Conservation (phyloP, 305 asterid species). For the Salvia sclarea region DNA sequence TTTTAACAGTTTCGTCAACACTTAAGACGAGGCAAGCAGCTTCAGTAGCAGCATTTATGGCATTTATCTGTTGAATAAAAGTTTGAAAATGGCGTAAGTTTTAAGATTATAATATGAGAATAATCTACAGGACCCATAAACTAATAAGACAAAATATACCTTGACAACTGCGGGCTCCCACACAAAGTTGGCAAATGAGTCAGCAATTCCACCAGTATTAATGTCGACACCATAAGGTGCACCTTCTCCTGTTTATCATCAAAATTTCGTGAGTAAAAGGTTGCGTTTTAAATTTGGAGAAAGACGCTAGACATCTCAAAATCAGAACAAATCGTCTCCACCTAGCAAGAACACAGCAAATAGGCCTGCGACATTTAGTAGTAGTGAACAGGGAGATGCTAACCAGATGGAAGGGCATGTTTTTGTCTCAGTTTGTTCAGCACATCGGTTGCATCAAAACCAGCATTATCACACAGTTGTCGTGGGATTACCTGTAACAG, state of each 20-base stretch:
- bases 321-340: neutral
- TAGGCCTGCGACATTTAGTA: neutral
- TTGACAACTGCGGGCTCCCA: conserved; percentile 95
- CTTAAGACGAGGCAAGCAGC: conserved; percentile 95
- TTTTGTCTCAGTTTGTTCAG: conserved; percentile 92
- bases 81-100: neutral
- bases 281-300: neutral
- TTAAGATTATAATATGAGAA: neutral
- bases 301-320: neutral
- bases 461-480: conserved; percentile 97
- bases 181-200: conserved; percentile 87
- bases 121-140: neutral
- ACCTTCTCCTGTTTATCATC: conserved; percentile 74
- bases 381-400: neutral
- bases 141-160: conserved; percentile 43
- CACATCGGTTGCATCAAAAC: conserved; percentile 97
- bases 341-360: neutral
- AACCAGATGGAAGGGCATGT: conserved; percentile 91
- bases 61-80: conserved; percentile 60
- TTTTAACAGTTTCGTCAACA: conserved; percentile 94
- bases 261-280: conserved; percentile 4
- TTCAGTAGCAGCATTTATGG: conserved; percentile 98
- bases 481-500: conserved; percentile 80
- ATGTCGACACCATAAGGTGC: conserved; percentile 93
- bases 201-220: conserved; percentile 93